Percentiles rank a stretch among this genome's conserved stretches.
Evolutionary conservation across 2,329 filamentous ascomycete species (phyloP).

Genomic region (Diaporthe eres): DNA sequence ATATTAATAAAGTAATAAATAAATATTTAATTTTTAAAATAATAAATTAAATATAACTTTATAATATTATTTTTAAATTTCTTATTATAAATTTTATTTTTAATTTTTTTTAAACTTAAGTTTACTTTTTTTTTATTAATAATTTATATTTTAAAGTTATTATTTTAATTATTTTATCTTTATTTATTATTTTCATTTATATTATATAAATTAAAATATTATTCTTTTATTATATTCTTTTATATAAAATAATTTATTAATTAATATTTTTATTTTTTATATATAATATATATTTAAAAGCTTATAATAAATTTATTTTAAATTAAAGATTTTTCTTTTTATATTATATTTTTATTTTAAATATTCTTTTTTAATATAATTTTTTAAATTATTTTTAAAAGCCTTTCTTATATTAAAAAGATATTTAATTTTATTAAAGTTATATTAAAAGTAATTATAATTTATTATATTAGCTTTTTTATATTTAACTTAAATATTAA

Average conservation of each 20-base stretch:
- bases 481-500: not conserved
- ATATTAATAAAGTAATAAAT: too few relatives aligned
- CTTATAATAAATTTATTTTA: not conserved
- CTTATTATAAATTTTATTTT: too few relatives aligned
- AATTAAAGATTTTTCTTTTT: not conserved
- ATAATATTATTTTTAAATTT: too few relatives aligned
- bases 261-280: not conserved
- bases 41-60: too few relatives aligned
- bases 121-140: too few relatives aligned
- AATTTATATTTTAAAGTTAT: too few relatives aligned
- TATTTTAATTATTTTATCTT: not conserved
- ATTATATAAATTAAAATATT: not conserved
- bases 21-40: too few relatives aligned
- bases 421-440: not conserved
- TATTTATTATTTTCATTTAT: not conserved
- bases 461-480: not conserved
- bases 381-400: not conserved
- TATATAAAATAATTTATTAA: not conserved
- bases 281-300: not conserved
- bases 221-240: not conserved
- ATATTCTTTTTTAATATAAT: not conserved
- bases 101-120: too few relatives aligned
- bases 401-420: not conserved
- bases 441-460: constrained; percentile 1
- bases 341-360: not conserved